Conservation (phyloP, 1,139 yeast genomes). For the Komagataea norvegica region DNA sequence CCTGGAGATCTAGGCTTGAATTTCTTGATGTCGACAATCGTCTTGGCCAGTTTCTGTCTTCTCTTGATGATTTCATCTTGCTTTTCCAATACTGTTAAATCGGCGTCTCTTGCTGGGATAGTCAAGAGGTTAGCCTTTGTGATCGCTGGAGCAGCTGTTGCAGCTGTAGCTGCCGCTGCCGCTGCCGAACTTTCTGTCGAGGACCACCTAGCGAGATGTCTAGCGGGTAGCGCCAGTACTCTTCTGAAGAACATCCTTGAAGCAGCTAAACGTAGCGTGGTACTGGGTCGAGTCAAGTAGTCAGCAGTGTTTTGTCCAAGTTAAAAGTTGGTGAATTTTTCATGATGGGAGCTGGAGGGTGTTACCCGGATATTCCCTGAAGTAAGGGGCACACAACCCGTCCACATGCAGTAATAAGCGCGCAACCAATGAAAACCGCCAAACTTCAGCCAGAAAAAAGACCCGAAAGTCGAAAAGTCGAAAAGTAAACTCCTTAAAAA, state of each 20-base stretch:
- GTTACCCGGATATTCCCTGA: slow-evolving; percentile 1
- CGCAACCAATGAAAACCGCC: slow-evolving; percentile 5
- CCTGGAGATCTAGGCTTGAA: slow-evolving; percentile 85
- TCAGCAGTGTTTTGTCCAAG: too few relatives aligned
- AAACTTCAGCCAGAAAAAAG: neutral
- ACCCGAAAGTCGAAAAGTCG: too few relatives aligned
- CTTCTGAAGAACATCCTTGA: slow-evolving; percentile 2
- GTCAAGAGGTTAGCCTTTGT: slow-evolving; percentile 28
- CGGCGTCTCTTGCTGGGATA: slow-evolving; percentile 37
- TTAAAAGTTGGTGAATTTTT: neutral
- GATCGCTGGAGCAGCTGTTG: slow-evolving; percentile 9
- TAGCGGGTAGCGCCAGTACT: neutral
- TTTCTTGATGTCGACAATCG: slow-evolving; percentile 65
- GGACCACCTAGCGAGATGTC: slow-evolving; percentile 1
- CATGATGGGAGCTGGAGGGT: too few relatives aligned
- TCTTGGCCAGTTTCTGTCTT: slow-evolving; percentile 69
- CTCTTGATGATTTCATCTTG: slow-evolving; percentile 70
- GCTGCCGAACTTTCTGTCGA: slow-evolving; percentile 3
- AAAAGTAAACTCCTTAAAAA: slow-evolving; percentile 5
- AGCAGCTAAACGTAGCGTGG: neutral
- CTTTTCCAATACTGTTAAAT: slow-evolving; percentile 66
- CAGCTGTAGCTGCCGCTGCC: slow-evolving; percentile 2
- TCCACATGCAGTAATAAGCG: neutral
- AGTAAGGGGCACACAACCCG: neutral
- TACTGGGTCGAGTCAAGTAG: too few relatives aligned